These are phyloP conservation scores for Neurospora africana DNA, from an alignment of 495 filamentous ascomycete genomes.

Conservation along the genomic window DNA sequence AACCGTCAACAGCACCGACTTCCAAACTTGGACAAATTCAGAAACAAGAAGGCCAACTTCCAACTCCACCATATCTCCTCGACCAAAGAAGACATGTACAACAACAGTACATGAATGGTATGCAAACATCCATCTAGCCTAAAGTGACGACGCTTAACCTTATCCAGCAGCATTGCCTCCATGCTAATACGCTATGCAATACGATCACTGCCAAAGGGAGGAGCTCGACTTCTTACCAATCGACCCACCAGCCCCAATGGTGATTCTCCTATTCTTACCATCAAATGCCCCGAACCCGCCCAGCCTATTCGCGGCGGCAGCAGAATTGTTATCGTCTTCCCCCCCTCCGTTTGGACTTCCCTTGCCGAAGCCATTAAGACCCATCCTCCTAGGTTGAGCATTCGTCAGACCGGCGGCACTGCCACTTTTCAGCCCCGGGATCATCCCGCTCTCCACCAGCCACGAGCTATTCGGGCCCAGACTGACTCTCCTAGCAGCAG, in stretches of 20 bases:
- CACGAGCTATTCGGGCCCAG: not conserved
- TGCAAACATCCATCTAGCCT: not conserved
- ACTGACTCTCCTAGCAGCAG: constrained; percentile 1
- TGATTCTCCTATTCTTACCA: constrained; percentile 25
- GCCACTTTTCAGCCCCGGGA: constrained; percentile 35
- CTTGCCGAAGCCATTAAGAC: not conserved
- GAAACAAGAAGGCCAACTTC: not conserved
- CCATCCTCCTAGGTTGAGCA: constrained; percentile 9
- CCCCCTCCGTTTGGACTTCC: not conserved
- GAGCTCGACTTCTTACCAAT: not conserved
- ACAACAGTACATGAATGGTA: not conserved
- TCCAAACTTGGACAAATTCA: not conserved
- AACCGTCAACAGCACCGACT: not conserved
- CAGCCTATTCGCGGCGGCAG: not conserved
- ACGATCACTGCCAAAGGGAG: not conserved
- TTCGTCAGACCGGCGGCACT: constrained; percentile 13
- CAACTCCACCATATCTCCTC: not conserved
- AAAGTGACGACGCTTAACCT: not conserved
- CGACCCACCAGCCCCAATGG: constrained; percentile 12
- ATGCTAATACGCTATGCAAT: constrained; percentile 1
- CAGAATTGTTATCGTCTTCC: not conserved
- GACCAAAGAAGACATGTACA: not conserved
- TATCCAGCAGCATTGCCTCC: not conserved
- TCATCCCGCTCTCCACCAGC: constrained; percentile 5
- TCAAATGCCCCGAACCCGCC: not conserved